Evolutionary conservation across 257 asterid species (phyloP).

Genomic region (Ligustrum vulgare): DNA sequence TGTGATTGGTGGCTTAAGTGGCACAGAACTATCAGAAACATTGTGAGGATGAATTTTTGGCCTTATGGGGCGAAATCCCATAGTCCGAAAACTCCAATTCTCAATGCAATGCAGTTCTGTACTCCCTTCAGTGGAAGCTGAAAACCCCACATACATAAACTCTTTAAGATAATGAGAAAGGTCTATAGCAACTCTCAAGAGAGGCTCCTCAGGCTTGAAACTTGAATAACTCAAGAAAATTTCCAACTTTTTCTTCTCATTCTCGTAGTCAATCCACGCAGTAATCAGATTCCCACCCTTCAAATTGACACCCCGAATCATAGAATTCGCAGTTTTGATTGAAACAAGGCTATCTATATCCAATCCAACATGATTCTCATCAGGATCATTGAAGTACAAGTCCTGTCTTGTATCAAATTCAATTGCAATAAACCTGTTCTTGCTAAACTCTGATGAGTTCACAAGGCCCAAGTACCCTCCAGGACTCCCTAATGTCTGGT

Average conservation of each 20-base stretch:
- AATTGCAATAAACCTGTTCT: conserved; percentile 72
- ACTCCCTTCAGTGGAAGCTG: conserved; percentile 95
- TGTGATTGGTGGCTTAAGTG: conserved; percentile 40
- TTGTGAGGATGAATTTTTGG: conserved; percentile 64
- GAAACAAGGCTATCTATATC: conserved; percentile 74
- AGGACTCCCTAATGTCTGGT: conserved; percentile 71
- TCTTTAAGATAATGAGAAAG: conserved; percentile 59
- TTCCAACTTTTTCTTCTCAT: conserved; percentile 43
- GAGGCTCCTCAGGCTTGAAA: conserved; percentile 55
- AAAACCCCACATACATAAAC: conserved; percentile 77
- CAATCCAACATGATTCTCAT: conserved; percentile 85
- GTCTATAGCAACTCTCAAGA: conserved; percentile 59
- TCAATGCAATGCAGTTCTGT: conserved; percentile 72
- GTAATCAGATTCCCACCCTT: conserved; percentile 76
- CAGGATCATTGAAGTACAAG: conserved; percentile 70
- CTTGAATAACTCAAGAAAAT: conserved; percentile 83
- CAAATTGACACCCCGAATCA: conserved; percentile 36
- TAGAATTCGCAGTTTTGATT: conserved; percentile 57
- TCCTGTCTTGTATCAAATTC: conserved; percentile 84
- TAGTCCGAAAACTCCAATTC: conserved; percentile 79
- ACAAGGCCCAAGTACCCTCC: conserved; percentile 86
- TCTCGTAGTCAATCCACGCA: conserved; percentile 82
- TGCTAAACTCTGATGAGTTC: conserved; percentile 64
- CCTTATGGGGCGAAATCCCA: conserved; percentile 47
- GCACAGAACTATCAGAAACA: conserved; percentile 60